Conservation (phyloP, 2,329 filamentous ascomycete genomes). For the Gnomoniopsis sp. region DNA sequence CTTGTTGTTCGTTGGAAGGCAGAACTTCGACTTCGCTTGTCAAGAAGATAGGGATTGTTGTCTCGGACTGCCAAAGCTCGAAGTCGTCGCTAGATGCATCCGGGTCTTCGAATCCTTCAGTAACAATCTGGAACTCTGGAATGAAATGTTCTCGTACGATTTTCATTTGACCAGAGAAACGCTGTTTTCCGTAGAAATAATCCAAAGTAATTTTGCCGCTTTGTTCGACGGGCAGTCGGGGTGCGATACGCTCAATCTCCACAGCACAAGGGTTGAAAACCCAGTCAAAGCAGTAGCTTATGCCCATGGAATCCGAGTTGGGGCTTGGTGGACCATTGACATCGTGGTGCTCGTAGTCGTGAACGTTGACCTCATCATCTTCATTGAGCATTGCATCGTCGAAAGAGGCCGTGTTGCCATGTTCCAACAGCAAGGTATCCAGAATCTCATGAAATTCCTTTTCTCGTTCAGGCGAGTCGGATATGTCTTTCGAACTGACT, state of each 20-base stretch:
- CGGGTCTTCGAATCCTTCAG: background rate
- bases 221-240: background rate
- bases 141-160: background rate
- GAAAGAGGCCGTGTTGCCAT: background rate
- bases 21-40: background rate
- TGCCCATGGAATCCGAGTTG: background rate
- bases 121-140: background rate
- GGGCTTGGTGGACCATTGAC: background rate
- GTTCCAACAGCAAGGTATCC: background rate
- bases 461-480: background rate
- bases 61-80: background rate
- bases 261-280: background rate
- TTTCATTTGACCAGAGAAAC: background rate
- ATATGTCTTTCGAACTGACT: background rate
- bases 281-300: background rate
- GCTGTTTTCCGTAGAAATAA: background rate
- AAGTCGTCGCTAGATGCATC: background rate
- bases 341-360: background rate
- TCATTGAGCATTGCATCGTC: background rate
- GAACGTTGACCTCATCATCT: background rate
- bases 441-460: background rate
- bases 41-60: background rate
- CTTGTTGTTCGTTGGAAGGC: background rate
- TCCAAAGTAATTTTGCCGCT: background rate
- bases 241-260: background rate